Evolutionary conservation across 192 early-diverging fungal genomes (phyloP).

Genomic region (Coemansia sp.): DNA sequence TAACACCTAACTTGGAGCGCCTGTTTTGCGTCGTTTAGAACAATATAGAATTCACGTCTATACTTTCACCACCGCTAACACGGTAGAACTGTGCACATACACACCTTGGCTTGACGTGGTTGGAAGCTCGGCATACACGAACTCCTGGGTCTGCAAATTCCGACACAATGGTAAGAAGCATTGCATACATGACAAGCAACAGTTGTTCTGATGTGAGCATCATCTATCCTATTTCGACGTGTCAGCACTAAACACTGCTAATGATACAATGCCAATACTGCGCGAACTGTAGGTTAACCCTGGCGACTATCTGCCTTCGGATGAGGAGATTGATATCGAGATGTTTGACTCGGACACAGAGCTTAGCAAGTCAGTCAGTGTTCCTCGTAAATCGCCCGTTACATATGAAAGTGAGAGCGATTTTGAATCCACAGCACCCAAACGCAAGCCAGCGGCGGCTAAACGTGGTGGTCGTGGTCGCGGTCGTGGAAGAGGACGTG

Average conservation of each 20-base stretch:
- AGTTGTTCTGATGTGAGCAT: no score
- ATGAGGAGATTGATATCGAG: slow-evolving; percentile 55
- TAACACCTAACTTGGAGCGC: neutral
- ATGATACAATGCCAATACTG: neutral
- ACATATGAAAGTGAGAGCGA: slow-evolving; percentile 44
- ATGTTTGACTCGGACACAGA: slow-evolving; percentile 55
- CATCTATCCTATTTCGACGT: no score
- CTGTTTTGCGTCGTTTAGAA: neutral
- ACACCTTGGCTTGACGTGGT: no score
- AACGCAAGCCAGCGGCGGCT: slow-evolving; percentile 20
- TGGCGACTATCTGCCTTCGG: slow-evolving; percentile 45
- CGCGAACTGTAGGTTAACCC: slow-evolving; percentile 19
- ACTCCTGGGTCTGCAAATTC: no score
- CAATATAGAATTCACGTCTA: neutral
- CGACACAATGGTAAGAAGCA: slow-evolving; percentile 5
- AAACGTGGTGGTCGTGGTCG: slow-evolving; percentile 40
- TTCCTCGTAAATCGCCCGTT: slow-evolving; percentile 10
- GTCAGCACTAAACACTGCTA: neutral
- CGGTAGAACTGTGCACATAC: no score
- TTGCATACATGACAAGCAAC: neutral
- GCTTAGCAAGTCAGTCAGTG: slow-evolving; percentile 29
- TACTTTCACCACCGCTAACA: neutral
- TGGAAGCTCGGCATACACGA: no score
- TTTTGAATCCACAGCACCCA: slow-evolving; percentile 30
- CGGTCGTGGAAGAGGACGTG: slow-evolving; percentile 38